These are phyloP conservation scores for Primulina huaijiensis DNA, from an alignment of 257 asterid genomes.

Conservation along the genomic window DNA sequence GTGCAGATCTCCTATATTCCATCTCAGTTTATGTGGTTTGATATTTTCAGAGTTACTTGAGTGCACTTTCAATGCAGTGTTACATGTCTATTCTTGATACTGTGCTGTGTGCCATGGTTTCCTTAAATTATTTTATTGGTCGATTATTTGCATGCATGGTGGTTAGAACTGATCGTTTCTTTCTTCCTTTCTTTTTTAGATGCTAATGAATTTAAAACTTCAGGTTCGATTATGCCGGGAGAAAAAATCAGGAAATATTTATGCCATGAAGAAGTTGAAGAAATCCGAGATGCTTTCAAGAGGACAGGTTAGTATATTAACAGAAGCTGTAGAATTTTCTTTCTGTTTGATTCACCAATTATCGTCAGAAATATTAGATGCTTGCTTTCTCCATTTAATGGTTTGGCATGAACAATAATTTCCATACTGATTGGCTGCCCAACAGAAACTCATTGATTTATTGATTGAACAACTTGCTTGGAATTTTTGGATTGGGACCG, in stretches of 20 bases:
- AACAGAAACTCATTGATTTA: background rate
- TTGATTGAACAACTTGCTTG: background rate
- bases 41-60: background rate
- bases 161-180: background rate
- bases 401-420: background rate
- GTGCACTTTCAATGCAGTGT: background rate
- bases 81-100: background rate
- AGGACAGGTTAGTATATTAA: conserved; percentile 72
- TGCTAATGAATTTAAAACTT: conserved; percentile 21
- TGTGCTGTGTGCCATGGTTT: background rate
- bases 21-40: background rate
- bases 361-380: background rate
- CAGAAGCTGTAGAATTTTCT: conserved; percentile 17
- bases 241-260: conserved; percentile 85
- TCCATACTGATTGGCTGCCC: background rate
- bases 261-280: conserved; percentile 98
- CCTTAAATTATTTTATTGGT: background rate
- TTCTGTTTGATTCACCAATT: too few relatives aligned
- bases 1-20: conserved; percentile 14
- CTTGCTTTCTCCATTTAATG: background rate
- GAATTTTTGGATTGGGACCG: background rate
- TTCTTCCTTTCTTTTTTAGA: conserved; percentile 10
- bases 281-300: conserved; percentile 96
- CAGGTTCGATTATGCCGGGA: conserved; percentile 96
- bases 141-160: background rate